Conservation (phyloP, 305 asterid species). For the Caryopteris hybrid region DNA sequence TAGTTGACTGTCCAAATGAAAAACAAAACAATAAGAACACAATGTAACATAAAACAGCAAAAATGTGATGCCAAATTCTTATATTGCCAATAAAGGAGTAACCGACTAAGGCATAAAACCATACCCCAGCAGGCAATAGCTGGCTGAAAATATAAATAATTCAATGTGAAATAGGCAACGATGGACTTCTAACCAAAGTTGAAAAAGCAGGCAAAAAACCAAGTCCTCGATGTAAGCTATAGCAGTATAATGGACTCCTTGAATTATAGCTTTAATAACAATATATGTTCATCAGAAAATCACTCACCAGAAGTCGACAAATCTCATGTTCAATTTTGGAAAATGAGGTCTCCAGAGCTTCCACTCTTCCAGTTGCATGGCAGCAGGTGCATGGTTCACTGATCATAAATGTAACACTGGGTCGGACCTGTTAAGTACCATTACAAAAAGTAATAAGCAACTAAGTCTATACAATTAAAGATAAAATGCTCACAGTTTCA, state of each 20-base stretch:
- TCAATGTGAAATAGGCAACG: neutral
- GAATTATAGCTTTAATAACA: neutral
- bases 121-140: neutral
- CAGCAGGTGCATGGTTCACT: slow-evolving; percentile 96
- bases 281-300: neutral
- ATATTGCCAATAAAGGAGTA: neutral
- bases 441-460: slow-evolving; percentile 10
- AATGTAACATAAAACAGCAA: slow-evolving; percentile 11
- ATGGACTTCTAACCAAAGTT: neutral
- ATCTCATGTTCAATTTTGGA: slow-evolving; percentile 95
- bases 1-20: slow-evolving; percentile 53
- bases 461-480: slow-evolving; percentile 9
- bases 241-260: neutral
- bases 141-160: neutral
- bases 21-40: neutral
- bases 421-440: slow-evolving; percentile 73
- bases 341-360: slow-evolving; percentile 88
- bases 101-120: neutral
- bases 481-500: slow-evolving; percentile 10
- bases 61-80: slow-evolving; percentile 1
- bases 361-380: slow-evolving; percentile 95
- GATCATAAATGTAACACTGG: slow-evolving; percentile 95
- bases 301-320: slow-evolving; percentile 77
- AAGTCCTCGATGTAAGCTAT: neutral
- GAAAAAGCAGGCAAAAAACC: slow-evolving; percentile 8